Percentiles rank a stretch among this genome's conserved stretches.
Evolutionary conservation across 1,284 basidiomycete genomes (phyloP).

Genomic region (Trametes versicolor): DNA sequence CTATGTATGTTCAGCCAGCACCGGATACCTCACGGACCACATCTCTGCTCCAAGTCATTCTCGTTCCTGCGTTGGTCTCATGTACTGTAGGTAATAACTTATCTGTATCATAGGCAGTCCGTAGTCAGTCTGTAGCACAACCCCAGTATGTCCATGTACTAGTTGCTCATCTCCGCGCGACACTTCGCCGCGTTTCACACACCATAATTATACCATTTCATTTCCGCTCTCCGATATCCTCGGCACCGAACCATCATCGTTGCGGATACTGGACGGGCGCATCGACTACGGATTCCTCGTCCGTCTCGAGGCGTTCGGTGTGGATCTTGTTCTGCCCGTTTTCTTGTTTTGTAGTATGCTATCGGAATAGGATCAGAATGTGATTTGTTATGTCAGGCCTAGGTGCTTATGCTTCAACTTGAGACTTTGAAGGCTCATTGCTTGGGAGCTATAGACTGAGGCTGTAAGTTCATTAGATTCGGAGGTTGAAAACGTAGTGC

Average conservation of each 20-base stretch:
- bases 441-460: no score
- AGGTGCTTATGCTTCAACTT: no score
- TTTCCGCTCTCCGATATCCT: neutral
- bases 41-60: neutral
- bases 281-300: no score
- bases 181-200: neutral
- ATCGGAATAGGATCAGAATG: no score
- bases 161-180: neutral
- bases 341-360: no score
- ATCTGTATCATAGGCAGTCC: slow-evolving; percentile 10
- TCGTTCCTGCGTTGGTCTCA: neutral
- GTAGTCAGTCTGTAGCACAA: neutral
- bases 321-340: no score
- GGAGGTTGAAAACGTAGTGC: no score
- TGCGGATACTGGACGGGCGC: no score
- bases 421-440: no score
- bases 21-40: neutral
- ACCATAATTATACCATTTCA: neutral
- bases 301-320: no score
- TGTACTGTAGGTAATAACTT: slow-evolving; percentile 15
- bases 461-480: no score
- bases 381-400: no score
- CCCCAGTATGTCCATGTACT: neutral
- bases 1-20: neutral
- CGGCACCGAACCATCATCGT: neutral